These are phyloP conservation scores for Pseudogymnoascus verrucosus DNA, from an alignment of 2,329 filamentous ascomycete genomes.

Conservation along the genomic window DNA sequence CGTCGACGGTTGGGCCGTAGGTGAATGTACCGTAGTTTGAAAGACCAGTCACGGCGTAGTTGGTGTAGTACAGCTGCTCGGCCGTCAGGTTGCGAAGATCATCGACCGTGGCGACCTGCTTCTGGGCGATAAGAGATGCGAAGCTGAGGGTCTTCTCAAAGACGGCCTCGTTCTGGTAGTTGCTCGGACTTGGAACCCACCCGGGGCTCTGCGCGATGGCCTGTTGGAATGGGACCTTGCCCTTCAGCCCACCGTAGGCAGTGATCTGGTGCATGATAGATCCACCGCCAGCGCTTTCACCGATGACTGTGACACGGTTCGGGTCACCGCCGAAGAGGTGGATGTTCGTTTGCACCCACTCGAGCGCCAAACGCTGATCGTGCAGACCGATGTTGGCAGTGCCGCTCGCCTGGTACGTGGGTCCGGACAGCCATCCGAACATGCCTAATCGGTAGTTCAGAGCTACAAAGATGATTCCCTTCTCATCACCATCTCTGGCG, in stretches of 20 bases:
- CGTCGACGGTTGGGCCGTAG: conserved; percentile 40
- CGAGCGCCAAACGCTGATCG: conserved; percentile 47
- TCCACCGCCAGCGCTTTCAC: conserved; percentile 42
- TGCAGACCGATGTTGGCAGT: conserved; percentile 41
- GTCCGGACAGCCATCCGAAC: conserved; percentile 32
- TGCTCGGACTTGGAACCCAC: conserved; percentile 9
- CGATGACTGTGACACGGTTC: conserved; percentile 41
- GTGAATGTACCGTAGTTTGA: conserved; percentile 14
- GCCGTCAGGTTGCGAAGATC: conserved; percentile 14
- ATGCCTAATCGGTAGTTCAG: conserved; percentile 31
- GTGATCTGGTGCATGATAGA: conserved; percentile 43
- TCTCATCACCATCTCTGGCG: conserved; percentile 24
- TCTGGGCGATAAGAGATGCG: conserved; percentile 6
- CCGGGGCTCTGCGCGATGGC: conserved; percentile 17
- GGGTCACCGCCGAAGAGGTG: conserved; percentile 47
- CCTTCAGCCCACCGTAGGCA: conserved; percentile 36
- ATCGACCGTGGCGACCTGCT: conserved; percentile 13
- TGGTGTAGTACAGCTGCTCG: conserved; percentile 13
- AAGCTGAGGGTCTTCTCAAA: conserved; percentile 4
- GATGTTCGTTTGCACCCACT: conserved; percentile 50
- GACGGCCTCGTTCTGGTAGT: conserved; percentile 11
- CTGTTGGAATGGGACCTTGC: conserved; percentile 32
- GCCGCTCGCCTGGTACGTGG: conserved; percentile 34
- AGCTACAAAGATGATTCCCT: conserved; percentile 30
- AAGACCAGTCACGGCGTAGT: conserved; percentile 13